Evolutionary conservation across 306 rosid species (phyloP), one percentile per base, ranked within the genome.

Genomic region (Prunus campanulata): DNA sequence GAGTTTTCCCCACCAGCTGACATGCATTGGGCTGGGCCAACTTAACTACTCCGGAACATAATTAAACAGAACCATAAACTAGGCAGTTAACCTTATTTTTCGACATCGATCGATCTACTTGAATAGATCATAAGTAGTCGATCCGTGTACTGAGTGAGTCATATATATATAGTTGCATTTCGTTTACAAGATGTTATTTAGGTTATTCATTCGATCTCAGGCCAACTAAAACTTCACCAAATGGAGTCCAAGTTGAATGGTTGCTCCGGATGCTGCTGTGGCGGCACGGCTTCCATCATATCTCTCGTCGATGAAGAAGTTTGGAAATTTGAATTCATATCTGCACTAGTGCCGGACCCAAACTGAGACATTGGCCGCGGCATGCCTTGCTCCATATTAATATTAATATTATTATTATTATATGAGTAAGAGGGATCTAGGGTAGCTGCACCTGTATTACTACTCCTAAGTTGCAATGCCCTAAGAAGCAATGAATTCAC

Each of bases 231-330:
- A 12, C 16, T 68, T 94, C 90, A 92, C 98, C 97, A 92, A 39
- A 89, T 69, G 87, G 98, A 92, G 93, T 95, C 98, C 96, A 88
- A 80, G 79, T 88, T 87, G 86, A 95, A 92, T 84, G 97, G 96
- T 84, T 88, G 97, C 93, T 88, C 93, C 82, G 73, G 83, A 9
- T 77, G 74, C 11, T 70, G 75, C 11, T 77, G 77, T 10, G 82
- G 88, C 25, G 92, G 77, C 72, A 78, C 71, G 20, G 88, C 78
- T 60, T 89, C 94, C 78, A 88, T 77, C 20, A 85, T 82, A 78
- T 84, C 82, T 19, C 86, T 88, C 29, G 47, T 67, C 0, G 74
- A 30, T 8, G 83, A 67, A 44, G 93, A 87, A 70, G 92, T 85
- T 82, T 68, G 89, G 72, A 81, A 65, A 73, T 83, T 85, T 30